Conservation (phyloP, 805 yeast species). For the Nadsonia fulvescens region DNA sequence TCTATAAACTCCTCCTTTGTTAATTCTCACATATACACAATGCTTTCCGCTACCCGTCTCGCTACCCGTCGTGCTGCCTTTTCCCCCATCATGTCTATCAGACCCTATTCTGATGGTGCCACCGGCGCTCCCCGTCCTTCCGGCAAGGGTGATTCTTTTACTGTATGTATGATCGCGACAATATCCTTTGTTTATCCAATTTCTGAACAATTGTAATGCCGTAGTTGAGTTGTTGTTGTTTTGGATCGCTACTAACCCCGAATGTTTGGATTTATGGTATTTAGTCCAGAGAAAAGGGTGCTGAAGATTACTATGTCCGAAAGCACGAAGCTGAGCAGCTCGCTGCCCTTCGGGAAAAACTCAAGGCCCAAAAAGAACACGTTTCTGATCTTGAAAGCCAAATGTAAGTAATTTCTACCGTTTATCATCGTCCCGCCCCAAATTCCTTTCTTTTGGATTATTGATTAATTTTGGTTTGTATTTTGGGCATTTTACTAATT, state of each 20-base stretch:
- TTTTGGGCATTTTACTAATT: no score
- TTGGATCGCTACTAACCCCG: neutral
- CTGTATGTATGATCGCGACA: conserved; percentile 20
- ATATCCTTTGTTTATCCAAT: neutral
- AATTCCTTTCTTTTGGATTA: no score
- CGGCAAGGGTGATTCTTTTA: conserved; percentile 41
- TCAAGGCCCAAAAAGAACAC: conserved; percentile 27
- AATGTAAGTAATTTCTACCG: conserved; percentile 14
- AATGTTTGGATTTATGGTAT: conserved; percentile 7
- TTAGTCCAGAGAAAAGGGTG: conserved; percentile 80
- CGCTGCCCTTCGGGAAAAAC: conserved; percentile 38
- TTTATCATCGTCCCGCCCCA: no score
- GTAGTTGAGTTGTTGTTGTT: neutral
- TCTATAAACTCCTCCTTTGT: no score
- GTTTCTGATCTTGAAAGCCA: conserved; percentile 32
- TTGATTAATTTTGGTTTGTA: no score
- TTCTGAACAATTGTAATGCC: conserved; percentile 1
- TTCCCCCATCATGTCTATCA: conserved; percentile 13
- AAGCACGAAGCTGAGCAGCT: conserved; percentile 84
- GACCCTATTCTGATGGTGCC: conserved; percentile 37
- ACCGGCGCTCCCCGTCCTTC: conserved; percentile 41
- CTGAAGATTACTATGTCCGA: conserved; percentile 70
- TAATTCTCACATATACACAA: conserved; percentile 3
- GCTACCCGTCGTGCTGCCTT: conserved; percentile 7
- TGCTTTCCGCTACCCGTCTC: conserved; percentile 8